Base-by-base conservation (phyloP, 129 eudicot species). In the Dittrichia graveolens region DNA sequence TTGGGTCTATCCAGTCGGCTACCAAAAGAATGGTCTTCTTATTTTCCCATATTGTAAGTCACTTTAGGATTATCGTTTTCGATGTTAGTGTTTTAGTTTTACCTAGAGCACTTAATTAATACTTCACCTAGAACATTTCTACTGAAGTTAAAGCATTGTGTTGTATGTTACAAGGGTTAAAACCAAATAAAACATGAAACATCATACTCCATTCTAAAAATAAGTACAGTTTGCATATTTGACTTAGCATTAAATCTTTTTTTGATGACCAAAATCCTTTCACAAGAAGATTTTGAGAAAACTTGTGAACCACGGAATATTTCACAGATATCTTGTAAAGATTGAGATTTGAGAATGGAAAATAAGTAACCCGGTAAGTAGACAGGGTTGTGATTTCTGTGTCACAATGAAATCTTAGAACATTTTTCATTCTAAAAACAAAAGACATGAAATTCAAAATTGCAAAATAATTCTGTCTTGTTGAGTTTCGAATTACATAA, bases 151-250 rank as follows among this genome's bases (percentile, higher is more conserved):
- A 3, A 52, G 8, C 53, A 3, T 52, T 54, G 53, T 37, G 35
- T 6, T 37, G 35, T 6, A 67, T 49, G 48, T 37, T 37, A 68
- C 15, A 35, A 67, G 2, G 3, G 44, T 48, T 6, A 5, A 31
- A 34, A 67, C 43, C 4, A 8, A 35, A 68, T 18, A 38, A 15
- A 68, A 49, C 73, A 19, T 18, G 15, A 15, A 68, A 49, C 73
- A 19, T 65, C 41, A 45, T 50, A 35, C 34, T 50, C 12, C 45
- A 49, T 50, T 47, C 73, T n/a, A 68, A 49, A 65, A 7, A 54
- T 19, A 66, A 24, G 19, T 13, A 11, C 48, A 34, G 49, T 34
- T 48, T 49, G 13, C 12, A 67, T 35, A 48, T 34, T 47, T 49
- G 31, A 7, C 60, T 38, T 16, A 35, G 62, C n/a, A 52, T n/a